phyloP scores from a whole-genome alignment of 345 rosid genomes.

The Adansonia digitata region DNA sequence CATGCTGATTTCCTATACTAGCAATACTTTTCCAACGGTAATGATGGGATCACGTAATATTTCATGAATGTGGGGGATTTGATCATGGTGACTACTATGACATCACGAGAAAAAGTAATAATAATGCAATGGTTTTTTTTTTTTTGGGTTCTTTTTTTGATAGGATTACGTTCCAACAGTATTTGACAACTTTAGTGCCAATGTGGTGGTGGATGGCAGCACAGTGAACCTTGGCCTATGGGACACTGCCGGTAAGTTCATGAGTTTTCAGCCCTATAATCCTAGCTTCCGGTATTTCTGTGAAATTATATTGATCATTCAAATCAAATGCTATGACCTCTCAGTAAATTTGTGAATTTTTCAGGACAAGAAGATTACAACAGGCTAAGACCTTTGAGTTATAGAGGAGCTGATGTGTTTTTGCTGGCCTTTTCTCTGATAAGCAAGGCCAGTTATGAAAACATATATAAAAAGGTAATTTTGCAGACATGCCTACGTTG shows the following conservation, averaged over 20 bases:
- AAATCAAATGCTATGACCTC: not conserved
- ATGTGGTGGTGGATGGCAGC: slow-evolving; percentile 59
- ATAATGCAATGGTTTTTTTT: not conserved
- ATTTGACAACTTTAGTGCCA: slow-evolving; percentile 64
- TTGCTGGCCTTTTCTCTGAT: slow-evolving; percentile 69
- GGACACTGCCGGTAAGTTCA: slow-evolving; percentile 53
- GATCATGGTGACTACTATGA: not conserved
- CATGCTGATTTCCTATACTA: slow-evolving; percentile 76
- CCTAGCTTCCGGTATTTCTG: not conserved
- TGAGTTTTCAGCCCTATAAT: not conserved
- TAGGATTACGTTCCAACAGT: slow-evolving; percentile 62
- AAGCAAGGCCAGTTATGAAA: slow-evolving; percentile 82
- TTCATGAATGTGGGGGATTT: not conserved
- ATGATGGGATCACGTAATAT: not conserved
- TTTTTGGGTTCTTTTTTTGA: not conserved
- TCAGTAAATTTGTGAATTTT: not conserved
- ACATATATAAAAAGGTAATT: slow-evolving; percentile 61
- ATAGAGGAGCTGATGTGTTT: slow-evolving; percentile 87
- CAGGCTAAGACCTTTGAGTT: slow-evolving; percentile 72
- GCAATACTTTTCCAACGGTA: slow-evolving; percentile 80
- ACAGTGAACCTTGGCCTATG: slow-evolving; percentile 52
- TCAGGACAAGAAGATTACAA: slow-evolving; percentile 86
- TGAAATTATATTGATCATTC: not conserved
- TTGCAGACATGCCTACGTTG: no score
- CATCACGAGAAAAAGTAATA: not conserved